Evolutionary conservation across 768 basidiomycete species (phyloP).

Genomic region (Tylopilus vinaceipallidus): DNA sequence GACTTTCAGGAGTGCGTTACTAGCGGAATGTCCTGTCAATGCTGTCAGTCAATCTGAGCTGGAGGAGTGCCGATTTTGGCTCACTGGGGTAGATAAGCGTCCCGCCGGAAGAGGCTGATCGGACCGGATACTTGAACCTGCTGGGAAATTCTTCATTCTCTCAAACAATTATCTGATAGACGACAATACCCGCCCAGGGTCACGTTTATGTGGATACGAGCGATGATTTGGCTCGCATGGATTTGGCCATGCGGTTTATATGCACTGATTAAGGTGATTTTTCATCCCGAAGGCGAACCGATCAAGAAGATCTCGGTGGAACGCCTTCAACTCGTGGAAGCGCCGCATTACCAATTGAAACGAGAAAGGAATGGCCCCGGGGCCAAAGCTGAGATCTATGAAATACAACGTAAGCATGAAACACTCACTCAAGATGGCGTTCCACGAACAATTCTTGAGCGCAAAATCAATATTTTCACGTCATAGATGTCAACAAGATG

Average conservation of each 20-base stretch:
- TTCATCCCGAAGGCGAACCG: slow-evolving; percentile 14
- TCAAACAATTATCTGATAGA: background rate
- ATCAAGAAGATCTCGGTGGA: slow-evolving; percentile 14
- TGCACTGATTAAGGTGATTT: slow-evolving; percentile 11
- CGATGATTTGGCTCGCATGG: background rate
- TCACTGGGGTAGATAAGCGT: background rate
- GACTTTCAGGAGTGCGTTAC: background rate
- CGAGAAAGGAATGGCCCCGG: background rate
- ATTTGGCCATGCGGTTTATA: background rate
- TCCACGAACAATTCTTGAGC: background rate
- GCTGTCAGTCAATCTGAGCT: background rate
- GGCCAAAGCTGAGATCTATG: background rate
- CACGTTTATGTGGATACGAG: background rate
- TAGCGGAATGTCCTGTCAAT: background rate
- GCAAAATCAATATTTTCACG: slow-evolving; percentile 12
- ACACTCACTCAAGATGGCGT: background rate
- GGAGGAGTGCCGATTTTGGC: background rate
- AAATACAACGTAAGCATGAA: slow-evolving; percentile 4
- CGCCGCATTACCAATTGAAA: background rate
- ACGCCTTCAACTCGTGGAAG: background rate
- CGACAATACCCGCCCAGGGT: background rate
- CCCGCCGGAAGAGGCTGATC: background rate
- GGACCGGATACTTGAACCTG: background rate
- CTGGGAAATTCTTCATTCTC: background rate
- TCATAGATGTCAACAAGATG: slow-evolving; percentile 9